Conservation (phyloP, 129 eudicot species). For the sunflower (Helianthus annuus) region HanXRQr2.0-SUNRISE NC_035433.2:87970921-87971420, state of each 20-base stretch:
- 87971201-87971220: slow-evolving; percentile 39
- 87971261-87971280: slow-evolving; percentile 66
- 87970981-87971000: slow-evolving; percentile 82
- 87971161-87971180: not conserved
- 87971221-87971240: slow-evolving; percentile 44
- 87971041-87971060: slow-evolving; percentile 97
- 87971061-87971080: slow-evolving; percentile 97
- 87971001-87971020: slow-evolving; percentile 98
- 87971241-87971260: slow-evolving; percentile 41
- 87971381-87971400: not conserved
- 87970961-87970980: slow-evolving; percentile 90
- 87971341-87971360: slow-evolving; percentile 96
- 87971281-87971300: slow-evolving; percentile 68
- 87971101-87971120: slow-evolving; percentile 97
- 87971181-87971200: slow-evolving; percentile 11
- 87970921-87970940: not conserved
- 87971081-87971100: slow-evolving; percentile 97
- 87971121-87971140: slow-evolving; percentile 55
- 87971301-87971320: slow-evolving; percentile 62
- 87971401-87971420: no score
- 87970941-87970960: slow-evolving; percentile 76
- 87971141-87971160: slow-evolving; percentile 9
- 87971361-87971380: slow-evolving; percentile 23
- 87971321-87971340: slow-evolving; percentile 75
- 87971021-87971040: slow-evolving; percentile 91